Evolutionary conservation across 23 red algal species (phyloP).

Genomic region (Pyropia yezoensis): DNA sequence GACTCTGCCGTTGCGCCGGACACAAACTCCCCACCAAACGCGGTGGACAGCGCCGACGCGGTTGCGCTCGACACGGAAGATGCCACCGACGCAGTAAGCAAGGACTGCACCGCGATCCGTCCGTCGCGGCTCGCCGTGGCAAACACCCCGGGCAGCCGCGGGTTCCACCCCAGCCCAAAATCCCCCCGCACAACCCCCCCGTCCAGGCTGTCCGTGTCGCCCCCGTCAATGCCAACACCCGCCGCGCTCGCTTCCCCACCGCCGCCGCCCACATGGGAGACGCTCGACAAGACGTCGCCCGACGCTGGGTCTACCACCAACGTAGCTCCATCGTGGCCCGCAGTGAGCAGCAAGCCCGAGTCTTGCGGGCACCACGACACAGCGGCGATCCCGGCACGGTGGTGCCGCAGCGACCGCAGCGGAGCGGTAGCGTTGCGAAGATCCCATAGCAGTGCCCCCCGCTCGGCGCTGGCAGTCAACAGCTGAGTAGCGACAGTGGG

Average conservation of each 20-base stretch:
- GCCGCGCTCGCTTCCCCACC: conserved; percentile 30
- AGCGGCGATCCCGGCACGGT: conserved; percentile 41
- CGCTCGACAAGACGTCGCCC: conserved; percentile 47
- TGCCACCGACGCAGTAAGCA: conserved; percentile 42
- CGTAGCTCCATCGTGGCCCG: conserved; percentile 53
- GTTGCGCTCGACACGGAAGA: conserved; percentile 51
- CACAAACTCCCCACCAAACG: conserved; percentile 62
- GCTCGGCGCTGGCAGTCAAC: conserved; percentile 66
- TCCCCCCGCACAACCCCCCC: conserved; percentile 31
- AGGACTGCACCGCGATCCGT: conserved; percentile 45
- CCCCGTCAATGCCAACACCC: too few species aligned
- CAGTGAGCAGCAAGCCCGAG: conserved; percentile 54
- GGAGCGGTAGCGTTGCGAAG: conserved; percentile 61
- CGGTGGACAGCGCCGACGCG: conserved; percentile 34
- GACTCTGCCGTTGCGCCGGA: conserved; percentile 16
- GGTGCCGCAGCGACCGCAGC: conserved; percentile 42
- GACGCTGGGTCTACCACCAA: conserved; percentile 42
- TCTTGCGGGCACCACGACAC: conserved; percentile 87
- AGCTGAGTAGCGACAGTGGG: conserved; percentile 87
- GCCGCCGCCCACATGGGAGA: too few species aligned
- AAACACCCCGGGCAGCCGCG: conserved; percentile 57
- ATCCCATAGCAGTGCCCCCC: conserved; percentile 71
- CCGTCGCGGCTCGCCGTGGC: conserved; percentile 40
- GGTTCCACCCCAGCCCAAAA: conserved; percentile 79
- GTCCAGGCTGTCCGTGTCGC: too few species aligned